Base-by-base conservation (phyloP, 164 flowering plant species). In the Magnolia sinica region DNA sequence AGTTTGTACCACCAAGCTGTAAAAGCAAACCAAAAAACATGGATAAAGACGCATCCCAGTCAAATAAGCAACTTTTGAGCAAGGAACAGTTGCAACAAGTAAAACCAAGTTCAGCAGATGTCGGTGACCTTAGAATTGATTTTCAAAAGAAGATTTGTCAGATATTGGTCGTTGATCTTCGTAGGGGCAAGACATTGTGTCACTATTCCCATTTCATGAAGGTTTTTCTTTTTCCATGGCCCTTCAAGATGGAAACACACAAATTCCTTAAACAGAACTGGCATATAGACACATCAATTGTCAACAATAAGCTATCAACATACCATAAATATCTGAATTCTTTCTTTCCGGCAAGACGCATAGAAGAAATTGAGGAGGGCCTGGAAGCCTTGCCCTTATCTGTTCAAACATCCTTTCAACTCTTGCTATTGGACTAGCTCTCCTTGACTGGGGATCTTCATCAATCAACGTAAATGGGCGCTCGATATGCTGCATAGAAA, bases 141-240 rank as follows among this genome's bases (percentile, higher is more conserved):
- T 81, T 95, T 95, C 70, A 95, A 83, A 74, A 95, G 96, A 3
- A 95, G 87, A 83, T 95, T 95, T 2, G 92, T 89, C 3, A 91
- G 86, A 81, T 94, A 94, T 75, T 88, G 95, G 29, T 94, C 94
- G 78, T 86, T 93, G 37, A 95, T 83, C 81, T 87, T 93, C 5
- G 68, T 10, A 24, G 98, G 97, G 45, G 90, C 79, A 61, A 91
- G 76, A 73, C 89, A 94, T 72, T 94, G 98, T 3, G 91, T 92
- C 63, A 81, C 79, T 69, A 92, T 81, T 37, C 96, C 97, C 75
- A 81, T 55, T 18, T 88, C 89, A 82, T 82, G 65, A n/a, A 94
- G 90, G 82, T 89, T 76, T 71, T 82, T 89, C 82, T 81, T 90
- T 87, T 94, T 94, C 98, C 98, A 94, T 59, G 98, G 98, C 10